These are phyloP conservation scores for Trichosporon sp. DNA, from an alignment of 1,284 basidiomycete species.

Conservation along the genomic window DNA sequence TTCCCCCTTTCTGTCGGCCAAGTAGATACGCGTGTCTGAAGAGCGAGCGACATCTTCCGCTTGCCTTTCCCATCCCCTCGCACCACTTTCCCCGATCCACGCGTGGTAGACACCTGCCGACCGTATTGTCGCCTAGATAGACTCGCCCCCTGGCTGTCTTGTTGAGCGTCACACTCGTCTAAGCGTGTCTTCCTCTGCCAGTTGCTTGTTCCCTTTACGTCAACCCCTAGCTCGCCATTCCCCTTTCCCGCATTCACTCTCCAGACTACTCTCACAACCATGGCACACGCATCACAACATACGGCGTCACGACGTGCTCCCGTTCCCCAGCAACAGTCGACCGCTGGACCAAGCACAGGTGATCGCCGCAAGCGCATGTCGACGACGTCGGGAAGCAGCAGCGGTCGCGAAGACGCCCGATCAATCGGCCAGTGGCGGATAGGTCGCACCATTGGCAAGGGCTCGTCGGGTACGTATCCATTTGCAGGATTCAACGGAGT, in stretches of 20 bases:
- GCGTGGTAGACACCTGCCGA: slow-evolving; percentile 1
- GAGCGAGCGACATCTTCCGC: slow-evolving; percentile 8
- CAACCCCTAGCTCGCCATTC: slow-evolving; percentile 12
- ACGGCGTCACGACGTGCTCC: neutral
- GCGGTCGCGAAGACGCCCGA: slow-evolving; percentile 51
- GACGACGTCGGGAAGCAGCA: slow-evolving; percentile 28
- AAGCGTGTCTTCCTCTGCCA: slow-evolving; percentile 4
- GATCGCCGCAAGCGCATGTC: slow-evolving; percentile 28
- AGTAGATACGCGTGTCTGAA: slow-evolving; percentile 9
- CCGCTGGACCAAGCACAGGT: slow-evolving; percentile 8
- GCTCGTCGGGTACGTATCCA: slow-evolving; percentile 70
- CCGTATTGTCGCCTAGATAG: neutral
- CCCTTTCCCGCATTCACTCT: slow-evolving; percentile 1
- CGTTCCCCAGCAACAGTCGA: slow-evolving; percentile 13
- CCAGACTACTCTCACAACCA: neutral
- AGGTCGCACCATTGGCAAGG: slow-evolving; percentile 86
- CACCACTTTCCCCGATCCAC: neutral
- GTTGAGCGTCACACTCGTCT: slow-evolving; percentile 12
- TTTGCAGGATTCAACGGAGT: slow-evolving; percentile 5
- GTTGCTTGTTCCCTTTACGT: slow-evolving; percentile 17
- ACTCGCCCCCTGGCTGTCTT: neutral
- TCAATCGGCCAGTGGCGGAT: slow-evolving; percentile 88
- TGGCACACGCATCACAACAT: slow-evolving; percentile 6
- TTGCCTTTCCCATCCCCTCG: neutral
- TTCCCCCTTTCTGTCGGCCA: neutral